Evolutionary conservation across 2,329 filamentous ascomycete species (phyloP).

Genomic region (Pyrenophora tritici-repentis): DNA sequence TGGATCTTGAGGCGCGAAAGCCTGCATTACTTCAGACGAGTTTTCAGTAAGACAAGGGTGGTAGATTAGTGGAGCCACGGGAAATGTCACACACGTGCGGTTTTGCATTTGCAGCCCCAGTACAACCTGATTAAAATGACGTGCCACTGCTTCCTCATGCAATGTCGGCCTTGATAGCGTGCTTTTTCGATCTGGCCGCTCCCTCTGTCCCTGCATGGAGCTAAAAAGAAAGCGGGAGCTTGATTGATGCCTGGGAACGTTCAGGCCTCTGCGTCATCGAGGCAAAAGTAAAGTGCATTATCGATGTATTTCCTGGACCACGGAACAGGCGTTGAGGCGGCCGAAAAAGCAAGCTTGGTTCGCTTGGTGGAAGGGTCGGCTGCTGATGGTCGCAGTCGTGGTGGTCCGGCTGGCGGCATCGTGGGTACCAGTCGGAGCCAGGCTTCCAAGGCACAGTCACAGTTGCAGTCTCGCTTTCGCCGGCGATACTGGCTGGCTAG

Average conservation of each 20-base stretch:
- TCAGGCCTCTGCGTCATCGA: too few relatives aligned
- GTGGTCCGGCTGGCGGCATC: conserved; percentile 3
- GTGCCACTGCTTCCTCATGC: conserved; percentile 2
- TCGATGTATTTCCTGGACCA: too few relatives aligned
- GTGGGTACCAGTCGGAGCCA: conserved; percentile 1
- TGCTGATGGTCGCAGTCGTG: conserved; percentile 17
- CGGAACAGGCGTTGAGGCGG: background rate
- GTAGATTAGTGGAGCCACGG: background rate
- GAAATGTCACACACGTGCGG: conserved; percentile 1
- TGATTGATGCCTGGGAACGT: background rate
- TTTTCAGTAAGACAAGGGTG: conserved; percentile 45
- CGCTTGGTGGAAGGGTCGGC: background rate
- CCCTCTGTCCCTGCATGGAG: background rate
- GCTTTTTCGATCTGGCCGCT: conserved; percentile 3
- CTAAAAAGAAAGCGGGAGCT: background rate
- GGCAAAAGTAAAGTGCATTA: too few relatives aligned
- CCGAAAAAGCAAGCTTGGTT: conserved; percentile 5
- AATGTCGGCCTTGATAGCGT: conserved; percentile 1
- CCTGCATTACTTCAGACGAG: conserved; percentile 50
- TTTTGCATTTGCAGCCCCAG: background rate
- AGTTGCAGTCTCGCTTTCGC: conserved; percentile 4
- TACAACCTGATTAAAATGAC: conserved; percentile 2
- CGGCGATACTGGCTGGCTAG: conserved; percentile 7
- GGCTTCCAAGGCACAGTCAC: conserved; percentile 9
- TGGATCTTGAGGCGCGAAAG: conserved; percentile 53